A percentile compares a stretch with the other conserved stretches of the same genome.
Conservation (phyloP, 192 early-diverging fungal species). For the Umbelopsis sp. region DNA sequence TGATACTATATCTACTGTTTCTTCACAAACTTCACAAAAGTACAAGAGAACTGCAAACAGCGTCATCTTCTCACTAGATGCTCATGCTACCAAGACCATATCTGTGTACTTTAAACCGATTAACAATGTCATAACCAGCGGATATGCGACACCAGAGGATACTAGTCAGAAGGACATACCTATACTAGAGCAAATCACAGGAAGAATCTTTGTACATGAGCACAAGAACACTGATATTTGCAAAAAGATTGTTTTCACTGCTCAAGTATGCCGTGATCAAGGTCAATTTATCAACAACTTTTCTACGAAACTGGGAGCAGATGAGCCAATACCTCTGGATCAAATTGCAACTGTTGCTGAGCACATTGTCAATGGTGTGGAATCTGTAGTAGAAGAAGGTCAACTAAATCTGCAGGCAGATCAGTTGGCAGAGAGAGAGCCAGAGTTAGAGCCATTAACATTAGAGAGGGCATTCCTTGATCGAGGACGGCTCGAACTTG, state of each 20-base stretch:
- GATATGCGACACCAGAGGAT: constrained; percentile 10
- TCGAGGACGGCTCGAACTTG: constrained; percentile 51
- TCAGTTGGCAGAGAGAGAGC: neutral
- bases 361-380: neutral
- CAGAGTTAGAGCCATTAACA: constrained; percentile 30
- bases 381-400: neutral
- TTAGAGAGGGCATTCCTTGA: constrained; percentile 51
- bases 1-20: neutral
- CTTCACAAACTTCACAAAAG: constrained; percentile 35
- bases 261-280: constrained; percentile 53
- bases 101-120: constrained; percentile 62
- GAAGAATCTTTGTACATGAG: constrained; percentile 73
- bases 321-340: neutral
- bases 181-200: constrained; percentile 36
- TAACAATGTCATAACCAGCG: constrained; percentile 4
- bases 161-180: constrained; percentile 5
- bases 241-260: constrained; percentile 66
- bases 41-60: constrained; percentile 60
- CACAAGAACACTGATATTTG: constrained; percentile 82
- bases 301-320: neutral
- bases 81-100: constrained; percentile 66
- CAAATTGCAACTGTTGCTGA: neutral
- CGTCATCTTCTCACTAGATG: constrained; percentile 70
- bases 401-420: neutral
- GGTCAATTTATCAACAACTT: constrained; percentile 28